Conservation (phyloP, 208 protist genomes). For the Trypanosoma mega region DNA sequence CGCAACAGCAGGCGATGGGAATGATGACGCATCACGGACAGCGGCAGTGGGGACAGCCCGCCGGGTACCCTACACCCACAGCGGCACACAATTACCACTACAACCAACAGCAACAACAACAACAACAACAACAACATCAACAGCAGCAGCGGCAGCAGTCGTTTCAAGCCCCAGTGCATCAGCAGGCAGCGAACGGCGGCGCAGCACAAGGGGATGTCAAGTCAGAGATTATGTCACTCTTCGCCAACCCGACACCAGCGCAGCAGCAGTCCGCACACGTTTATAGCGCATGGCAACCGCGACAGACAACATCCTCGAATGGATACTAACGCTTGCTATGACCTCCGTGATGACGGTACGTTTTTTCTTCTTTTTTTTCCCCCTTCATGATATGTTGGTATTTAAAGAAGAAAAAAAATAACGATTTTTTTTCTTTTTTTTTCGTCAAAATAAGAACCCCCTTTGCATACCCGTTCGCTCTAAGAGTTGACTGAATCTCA, state of each 20-base stretch:
- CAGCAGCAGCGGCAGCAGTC: background rate
- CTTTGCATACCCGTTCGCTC: no score
- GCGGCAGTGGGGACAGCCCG: no score
- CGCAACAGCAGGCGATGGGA: no score
- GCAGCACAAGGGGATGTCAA: slow-evolving; percentile 22
- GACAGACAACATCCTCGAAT: slow-evolving; percentile 11
- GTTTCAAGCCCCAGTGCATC: background rate
- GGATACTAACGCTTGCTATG: slow-evolving; percentile 25
- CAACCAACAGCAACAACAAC: background rate
- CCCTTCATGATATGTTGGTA: no score
- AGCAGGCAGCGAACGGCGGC: background rate
- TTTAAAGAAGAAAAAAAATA: no score
- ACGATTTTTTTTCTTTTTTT: no score
- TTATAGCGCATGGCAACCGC: slow-evolving; percentile 52
- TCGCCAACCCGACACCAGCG: slow-evolving; percentile 17
- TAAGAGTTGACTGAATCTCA: background rate
- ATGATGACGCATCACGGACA: no score
- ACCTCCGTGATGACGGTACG: background rate
- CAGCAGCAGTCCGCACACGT: slow-evolving; percentile 7
- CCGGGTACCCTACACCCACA: no score
- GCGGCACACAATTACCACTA: no score
- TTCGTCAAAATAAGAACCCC: no score
- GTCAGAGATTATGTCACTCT: slow-evolving; percentile 69
- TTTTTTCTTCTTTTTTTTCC: slow-evolving; percentile 7
- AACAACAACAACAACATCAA: background rate